phyloP scores from a whole-genome alignment of 495 filamentous ascomycete species.

The Penicillium arizonense region DNA sequence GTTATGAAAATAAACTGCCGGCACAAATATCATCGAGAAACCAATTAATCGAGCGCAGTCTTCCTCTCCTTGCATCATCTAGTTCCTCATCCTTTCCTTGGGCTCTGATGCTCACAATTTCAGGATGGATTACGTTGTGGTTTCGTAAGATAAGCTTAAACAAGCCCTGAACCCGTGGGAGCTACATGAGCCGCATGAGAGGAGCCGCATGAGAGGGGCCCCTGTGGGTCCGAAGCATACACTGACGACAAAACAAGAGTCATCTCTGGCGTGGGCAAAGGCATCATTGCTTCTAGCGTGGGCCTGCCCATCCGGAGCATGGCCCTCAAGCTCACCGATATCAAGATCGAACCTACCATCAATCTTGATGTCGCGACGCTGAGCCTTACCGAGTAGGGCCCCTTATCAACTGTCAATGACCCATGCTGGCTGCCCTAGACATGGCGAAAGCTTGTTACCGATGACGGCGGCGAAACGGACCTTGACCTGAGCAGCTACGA shows the following conservation, averaged over 20 bases:
- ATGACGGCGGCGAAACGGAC: constrained; percentile 77
- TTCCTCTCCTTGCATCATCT: neutral
- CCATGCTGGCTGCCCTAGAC: constrained; percentile 32
- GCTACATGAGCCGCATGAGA: too few species aligned
- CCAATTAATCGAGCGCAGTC: neutral
- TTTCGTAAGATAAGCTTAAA: neutral
- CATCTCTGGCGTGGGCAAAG: constrained; percentile 76
- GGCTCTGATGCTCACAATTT: neutral
- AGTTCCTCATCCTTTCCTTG: neutral
- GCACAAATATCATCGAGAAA: too few species aligned
- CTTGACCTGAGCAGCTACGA: constrained; percentile 95
- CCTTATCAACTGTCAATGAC: neutral
- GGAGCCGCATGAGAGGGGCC: too few species aligned
- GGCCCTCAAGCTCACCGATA: constrained; percentile 60
- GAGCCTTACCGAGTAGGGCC: constrained; percentile 66
- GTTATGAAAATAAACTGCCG: too few species aligned
- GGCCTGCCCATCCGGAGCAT: constrained; percentile 76
- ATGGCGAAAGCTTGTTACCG: constrained; percentile 69
- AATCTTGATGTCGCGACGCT: constrained; percentile 71
- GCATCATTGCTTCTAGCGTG: constrained; percentile 59
- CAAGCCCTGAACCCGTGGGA: neutral
- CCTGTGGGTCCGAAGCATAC: too few species aligned
- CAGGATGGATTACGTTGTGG: constrained; percentile 3
- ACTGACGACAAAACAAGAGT: constrained; percentile 45
- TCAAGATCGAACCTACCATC: constrained; percentile 60